A percentile compares a stretch with the other conserved stretches of the same genome.
phyloP scores from a whole-genome alignment of 805 yeast genomes.

The Metschnikowia shivogae region DNA sequence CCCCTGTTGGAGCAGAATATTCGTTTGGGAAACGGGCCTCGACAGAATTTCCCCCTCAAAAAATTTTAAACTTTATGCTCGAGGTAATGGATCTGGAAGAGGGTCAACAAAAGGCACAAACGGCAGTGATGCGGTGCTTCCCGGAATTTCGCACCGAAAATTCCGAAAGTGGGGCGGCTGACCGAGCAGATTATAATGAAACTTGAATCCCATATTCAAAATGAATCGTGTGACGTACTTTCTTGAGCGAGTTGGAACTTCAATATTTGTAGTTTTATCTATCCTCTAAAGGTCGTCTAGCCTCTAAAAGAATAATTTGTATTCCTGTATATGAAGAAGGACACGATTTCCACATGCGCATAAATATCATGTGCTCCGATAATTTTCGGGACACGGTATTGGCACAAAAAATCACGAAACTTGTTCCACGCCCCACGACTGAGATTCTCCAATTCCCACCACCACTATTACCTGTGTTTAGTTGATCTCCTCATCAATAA shows the following conservation, averaged over 20 bases:
- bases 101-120: slow-evolving; percentile 21
- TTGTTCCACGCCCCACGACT: too few relatives aligned
- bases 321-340: not conserved
- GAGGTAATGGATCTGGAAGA: slow-evolving; percentile 16
- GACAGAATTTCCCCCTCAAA: slow-evolving; percentile 29
- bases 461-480: too few relatives aligned
- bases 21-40: slow-evolving; percentile 31
- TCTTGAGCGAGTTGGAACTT: not conserved
- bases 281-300: too few relatives aligned
- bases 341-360: slow-evolving; percentile 2
- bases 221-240: not conserved
- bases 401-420: not conserved
- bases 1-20: slow-evolving; percentile 19
- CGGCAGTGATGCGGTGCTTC: slow-evolving; percentile 19
- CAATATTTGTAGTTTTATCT: not conserved
- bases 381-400: not conserved
- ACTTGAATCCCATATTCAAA: slow-evolving; percentile 2
- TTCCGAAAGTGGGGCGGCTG: slow-evolving; percentile 10
- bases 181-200: slow-evolving; percentile 23
- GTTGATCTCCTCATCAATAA: not conserved
- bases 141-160: slow-evolving; percentile 7
- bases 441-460: too few relatives aligned
- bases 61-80: slow-evolving; percentile 26
- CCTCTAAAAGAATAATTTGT: not conserved
- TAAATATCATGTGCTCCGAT: not conserved